Conservation (phyloP, 2,329 filamentous ascomycete species). For the Tolypocladium guangdongense region DNA sequence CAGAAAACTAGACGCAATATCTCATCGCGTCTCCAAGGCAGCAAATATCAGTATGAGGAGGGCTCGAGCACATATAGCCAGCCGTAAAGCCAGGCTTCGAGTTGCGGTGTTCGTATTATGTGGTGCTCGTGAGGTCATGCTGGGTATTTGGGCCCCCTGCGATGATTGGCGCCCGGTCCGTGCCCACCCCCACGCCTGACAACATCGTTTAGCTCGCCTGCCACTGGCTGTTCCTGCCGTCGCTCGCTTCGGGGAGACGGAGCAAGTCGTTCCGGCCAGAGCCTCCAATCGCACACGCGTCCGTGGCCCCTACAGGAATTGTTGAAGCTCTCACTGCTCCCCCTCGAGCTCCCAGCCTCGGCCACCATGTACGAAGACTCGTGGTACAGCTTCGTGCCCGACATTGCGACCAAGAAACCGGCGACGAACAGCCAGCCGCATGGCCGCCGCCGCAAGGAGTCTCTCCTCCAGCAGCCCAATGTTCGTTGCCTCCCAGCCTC, state of each 20-base stretch:
- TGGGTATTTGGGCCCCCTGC: not conserved
- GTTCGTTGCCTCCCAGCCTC: slow-evolving; percentile 27
- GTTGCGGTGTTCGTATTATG: not conserved
- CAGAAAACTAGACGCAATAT: not conserved
- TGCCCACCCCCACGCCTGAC: not conserved
- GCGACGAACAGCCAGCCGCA: slow-evolving; percentile 29
- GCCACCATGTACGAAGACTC: slow-evolving; percentile 67
- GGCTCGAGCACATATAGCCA: not conserved
- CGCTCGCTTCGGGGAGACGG: slow-evolving; percentile 15
- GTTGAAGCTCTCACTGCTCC: not conserved
- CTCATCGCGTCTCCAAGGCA: not conserved
- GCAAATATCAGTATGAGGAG: not conserved
- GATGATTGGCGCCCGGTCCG: not conserved
- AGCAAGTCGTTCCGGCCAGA: slow-evolving; percentile 16
- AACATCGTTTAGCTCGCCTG: not conserved
- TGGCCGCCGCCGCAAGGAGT: slow-evolving; percentile 56
- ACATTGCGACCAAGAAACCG: slow-evolving; percentile 41
- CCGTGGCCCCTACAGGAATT: slow-evolving; percentile 15
- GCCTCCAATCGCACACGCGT: slow-evolving; percentile 15
- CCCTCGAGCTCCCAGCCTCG: not conserved
- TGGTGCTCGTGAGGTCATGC: not conserved
- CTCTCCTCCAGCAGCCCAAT: slow-evolving; percentile 56
- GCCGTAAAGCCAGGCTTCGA: not conserved
- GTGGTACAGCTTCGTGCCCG: slow-evolving; percentile 70
- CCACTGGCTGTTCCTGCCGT: not conserved